Conservation (phyloP, 179 eudicot genomes). For the Gypsophila paniculata region DNA sequence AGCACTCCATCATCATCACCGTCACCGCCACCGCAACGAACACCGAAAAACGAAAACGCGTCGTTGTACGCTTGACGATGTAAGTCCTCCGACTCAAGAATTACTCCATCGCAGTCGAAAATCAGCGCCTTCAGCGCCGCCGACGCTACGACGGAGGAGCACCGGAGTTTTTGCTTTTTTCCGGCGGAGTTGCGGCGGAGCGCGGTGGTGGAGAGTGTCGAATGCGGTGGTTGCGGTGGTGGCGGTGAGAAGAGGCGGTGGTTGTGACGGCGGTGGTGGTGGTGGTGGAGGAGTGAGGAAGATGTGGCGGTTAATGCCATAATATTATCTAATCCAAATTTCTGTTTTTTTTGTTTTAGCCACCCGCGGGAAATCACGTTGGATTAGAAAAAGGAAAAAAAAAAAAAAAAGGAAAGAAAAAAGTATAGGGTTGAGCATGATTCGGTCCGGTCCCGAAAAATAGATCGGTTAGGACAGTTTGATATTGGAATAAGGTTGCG, state of each 20-base stretch:
- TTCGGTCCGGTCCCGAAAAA: no score
- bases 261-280: neutral
- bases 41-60: conserved; percentile 72
- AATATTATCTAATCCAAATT: neutral
- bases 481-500: no score
- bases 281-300: conserved; percentile 9
- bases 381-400: no score
- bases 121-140: conserved; percentile 57
- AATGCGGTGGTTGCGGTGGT: conserved; percentile 18
- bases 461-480: no score
- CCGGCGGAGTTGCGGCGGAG: conserved; percentile 19
- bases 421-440: no score
- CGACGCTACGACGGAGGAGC: conserved; percentile 28
- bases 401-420: no score
- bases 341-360: neutral
- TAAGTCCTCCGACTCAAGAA: conserved; percentile 81
- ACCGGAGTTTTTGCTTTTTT: conserved; percentile 10
- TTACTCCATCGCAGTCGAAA: conserved; percentile 95
- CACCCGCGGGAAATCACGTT: neutral
- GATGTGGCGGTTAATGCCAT: conserved; percentile 31
- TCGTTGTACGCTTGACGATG: conserved; percentile 94
- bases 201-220: conserved; percentile 16
- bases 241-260: conserved; percentile 13
- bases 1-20: conserved; percentile 42
- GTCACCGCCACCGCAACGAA: conserved; percentile 41